These are phyloP conservation scores for Mortierella sp. DNA, from an alignment of 371 early-diverging fungal species.

Conservation along the genomic window DNA sequence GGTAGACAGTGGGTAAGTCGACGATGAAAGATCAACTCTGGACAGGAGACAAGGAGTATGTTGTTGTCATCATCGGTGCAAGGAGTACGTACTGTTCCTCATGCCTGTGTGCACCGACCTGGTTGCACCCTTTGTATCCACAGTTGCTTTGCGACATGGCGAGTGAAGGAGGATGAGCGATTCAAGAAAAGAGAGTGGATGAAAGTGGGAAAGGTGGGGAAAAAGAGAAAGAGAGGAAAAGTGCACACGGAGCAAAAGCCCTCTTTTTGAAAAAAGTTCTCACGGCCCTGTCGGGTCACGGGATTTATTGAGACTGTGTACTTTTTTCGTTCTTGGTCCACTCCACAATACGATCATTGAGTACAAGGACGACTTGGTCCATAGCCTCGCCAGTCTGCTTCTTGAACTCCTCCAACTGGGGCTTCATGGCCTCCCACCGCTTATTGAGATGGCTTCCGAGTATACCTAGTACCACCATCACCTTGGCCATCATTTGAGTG, in stretches of 20 bases:
- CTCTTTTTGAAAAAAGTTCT: no score
- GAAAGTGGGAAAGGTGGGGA: not conserved
- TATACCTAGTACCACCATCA: slow-evolving; percentile 16
- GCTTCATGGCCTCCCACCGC: slow-evolving; percentile 14
- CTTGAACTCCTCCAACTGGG: slow-evolving; percentile 32
- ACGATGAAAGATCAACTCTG: not conserved
- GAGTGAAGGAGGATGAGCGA: no score
- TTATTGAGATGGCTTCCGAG: slow-evolving; percentile 20
- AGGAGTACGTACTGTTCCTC: slow-evolving; percentile 39
- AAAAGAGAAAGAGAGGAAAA: not conserved
- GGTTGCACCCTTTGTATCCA: slow-evolving; percentile 38
- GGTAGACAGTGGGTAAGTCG: not conserved
- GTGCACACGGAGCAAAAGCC: no score
- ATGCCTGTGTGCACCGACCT: slow-evolving; percentile 38
- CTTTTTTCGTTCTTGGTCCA: slow-evolving; percentile 51
- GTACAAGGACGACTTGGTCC: slow-evolving; percentile 27
- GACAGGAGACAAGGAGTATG: not conserved
- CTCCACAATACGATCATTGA: slow-evolving; percentile 39
- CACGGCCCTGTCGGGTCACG: not conserved
- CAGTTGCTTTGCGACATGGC: slow-evolving; percentile 41
- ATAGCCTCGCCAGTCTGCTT: slow-evolving; percentile 15
- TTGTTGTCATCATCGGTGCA: no score
- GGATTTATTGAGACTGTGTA: slow-evolving; percentile 12
- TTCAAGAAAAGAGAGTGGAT: not conserved
- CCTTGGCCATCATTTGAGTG: not conserved